Conservation (phyloP, 2,329 filamentous ascomycete species). For the Pseudogymnoascus destructans region DNA sequence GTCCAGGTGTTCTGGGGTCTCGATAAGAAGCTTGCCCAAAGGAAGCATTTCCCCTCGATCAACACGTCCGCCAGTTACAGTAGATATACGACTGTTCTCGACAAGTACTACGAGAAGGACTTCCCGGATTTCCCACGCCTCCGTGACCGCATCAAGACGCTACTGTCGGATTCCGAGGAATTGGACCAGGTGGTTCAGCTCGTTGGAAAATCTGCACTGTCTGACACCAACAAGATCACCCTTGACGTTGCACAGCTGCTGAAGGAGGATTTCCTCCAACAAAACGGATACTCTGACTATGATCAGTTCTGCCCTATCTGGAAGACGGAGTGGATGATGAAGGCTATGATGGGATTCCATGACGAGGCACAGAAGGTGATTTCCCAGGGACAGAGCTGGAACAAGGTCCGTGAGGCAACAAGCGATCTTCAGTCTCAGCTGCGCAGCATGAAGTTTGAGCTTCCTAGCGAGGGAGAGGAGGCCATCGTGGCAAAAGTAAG, state of each 20-base stretch:
- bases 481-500: slow-evolving; percentile 69
- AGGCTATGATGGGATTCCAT: slow-evolving; percentile 95
- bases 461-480: slow-evolving; percentile 75
- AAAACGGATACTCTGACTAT: slow-evolving; percentile 98
- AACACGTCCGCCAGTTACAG: slow-evolving; percentile 91
- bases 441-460: slow-evolving; percentile 91
- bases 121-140: slow-evolving; percentile 88
- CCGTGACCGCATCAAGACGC: slow-evolving; percentile 83
- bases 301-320: slow-evolving; percentile 98
- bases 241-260: slow-evolving; percentile 80
- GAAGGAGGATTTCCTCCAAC: slow-evolving; percentile 98
- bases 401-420: slow-evolving; percentile 84
- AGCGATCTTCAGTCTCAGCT: slow-evolving; percentile 73
- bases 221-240: slow-evolving; percentile 96
- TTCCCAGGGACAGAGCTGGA: slow-evolving; percentile 80
- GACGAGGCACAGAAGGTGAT: slow-evolving; percentile 96
- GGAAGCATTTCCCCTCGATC: slow-evolving; percentile 98
- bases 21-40: slow-evolving; percentile 97
- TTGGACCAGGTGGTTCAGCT: slow-evolving; percentile 97
- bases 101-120: slow-evolving; percentile 89
- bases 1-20: slow-evolving; percentile 99
- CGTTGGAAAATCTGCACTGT: slow-evolving; percentile 91
- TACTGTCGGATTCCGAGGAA: slow-evolving; percentile 90
- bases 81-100: slow-evolving; percentile 82
- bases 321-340: slow-evolving; percentile 99